Percentiles rank a stretch among this genome's conserved stretches.
Conservation (phyloP, 2,329 filamentous ascomycete genomes). For the Xylariomycetidae sp. region DNA sequence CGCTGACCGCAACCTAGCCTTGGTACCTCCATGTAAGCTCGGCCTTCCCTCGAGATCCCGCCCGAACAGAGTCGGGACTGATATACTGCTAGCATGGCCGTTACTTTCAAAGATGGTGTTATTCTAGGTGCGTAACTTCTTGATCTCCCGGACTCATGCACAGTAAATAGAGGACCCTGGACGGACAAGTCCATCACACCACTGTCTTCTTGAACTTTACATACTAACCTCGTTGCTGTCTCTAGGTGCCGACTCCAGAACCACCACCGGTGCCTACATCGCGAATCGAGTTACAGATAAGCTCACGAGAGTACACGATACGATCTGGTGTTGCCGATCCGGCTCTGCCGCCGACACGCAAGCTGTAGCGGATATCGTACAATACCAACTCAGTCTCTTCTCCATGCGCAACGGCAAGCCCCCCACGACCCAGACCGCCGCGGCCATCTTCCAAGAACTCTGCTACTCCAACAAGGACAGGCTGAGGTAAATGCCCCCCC, state of each 20-base stretch:
- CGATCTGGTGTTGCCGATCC: constrained; percentile 98
- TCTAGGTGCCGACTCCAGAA: constrained; percentile 86
- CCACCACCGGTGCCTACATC: constrained; percentile 96
- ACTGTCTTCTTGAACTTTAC: too few relatives aligned
- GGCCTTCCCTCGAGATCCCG: constrained; percentile 3
- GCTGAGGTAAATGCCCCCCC: constrained; percentile 61
- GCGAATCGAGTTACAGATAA: constrained; percentile 99
- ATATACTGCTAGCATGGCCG: constrained; percentile 71
- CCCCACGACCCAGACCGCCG: constrained; percentile 91
- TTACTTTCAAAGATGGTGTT: constrained; percentile 97
- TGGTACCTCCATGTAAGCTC: constrained; percentile 88
- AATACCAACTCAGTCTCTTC: constrained; percentile 93
- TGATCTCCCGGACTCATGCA: too few relatives aligned
- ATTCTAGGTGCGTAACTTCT: constrained; percentile 79
- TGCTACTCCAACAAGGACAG: constrained; percentile 97
- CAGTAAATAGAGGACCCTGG: too few relatives aligned
- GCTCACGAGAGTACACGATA: constrained; percentile 96
- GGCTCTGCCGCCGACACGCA: constrained; percentile 97
- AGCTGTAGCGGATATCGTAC: constrained; percentile 95
- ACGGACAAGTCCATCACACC: too few relatives aligned
- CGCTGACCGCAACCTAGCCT: constrained; percentile 51
- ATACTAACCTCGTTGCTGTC: neutral
- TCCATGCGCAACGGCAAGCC: constrained; percentile 83
- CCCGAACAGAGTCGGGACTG: constrained; percentile 8
- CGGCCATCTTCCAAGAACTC: constrained; percentile 94